Conservation (phyloP, 768 basidiomycete genomes). For the Asterophora lycoperdoides region DNA sequence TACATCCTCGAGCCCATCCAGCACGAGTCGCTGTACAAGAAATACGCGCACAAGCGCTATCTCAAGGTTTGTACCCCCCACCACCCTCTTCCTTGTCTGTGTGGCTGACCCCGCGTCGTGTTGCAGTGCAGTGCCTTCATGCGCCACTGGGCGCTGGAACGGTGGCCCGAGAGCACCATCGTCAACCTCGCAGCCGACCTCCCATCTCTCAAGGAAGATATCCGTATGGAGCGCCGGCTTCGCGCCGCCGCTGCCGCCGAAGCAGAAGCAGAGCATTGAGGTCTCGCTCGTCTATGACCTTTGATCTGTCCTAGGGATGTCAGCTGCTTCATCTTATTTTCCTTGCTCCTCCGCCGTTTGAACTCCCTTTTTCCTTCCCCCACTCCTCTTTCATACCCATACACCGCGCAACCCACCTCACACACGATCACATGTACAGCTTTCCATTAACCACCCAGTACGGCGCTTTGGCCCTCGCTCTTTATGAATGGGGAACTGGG, state of each 20-base stretch:
- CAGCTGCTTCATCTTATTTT: too few species aligned
- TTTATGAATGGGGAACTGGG: background rate
- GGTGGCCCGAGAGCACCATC: slow-evolving; percentile 56
- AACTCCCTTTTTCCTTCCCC: too few species aligned
- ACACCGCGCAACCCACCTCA: too few species aligned
- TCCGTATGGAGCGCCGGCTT: slow-evolving; percentile 29
- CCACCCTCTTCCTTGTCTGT: background rate
- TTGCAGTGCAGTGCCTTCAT: slow-evolving; percentile 71
- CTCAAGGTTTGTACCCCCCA: slow-evolving; percentile 56
- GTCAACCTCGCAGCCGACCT: slow-evolving; percentile 58
- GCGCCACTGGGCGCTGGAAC: slow-evolving; percentile 70
- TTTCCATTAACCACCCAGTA: too few species aligned
- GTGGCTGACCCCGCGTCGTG: background rate
- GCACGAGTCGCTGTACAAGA: slow-evolving; percentile 80
- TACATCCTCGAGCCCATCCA: slow-evolving; percentile 71
- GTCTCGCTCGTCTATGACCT: too few species aligned
- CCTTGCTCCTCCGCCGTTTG: too few species aligned
- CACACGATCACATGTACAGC: too few species aligned
- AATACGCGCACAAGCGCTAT: slow-evolving; percentile 82
- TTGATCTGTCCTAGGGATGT: background rate
- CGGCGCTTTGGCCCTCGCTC: too few species aligned
- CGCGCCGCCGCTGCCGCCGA: background rate
- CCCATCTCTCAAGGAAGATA: slow-evolving; percentile 47
- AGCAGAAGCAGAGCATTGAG: too few species aligned
- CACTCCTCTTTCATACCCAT: too few species aligned